Percentiles rank a stretch among this genome's conserved stretches.
These are phyloP conservation scores for Paraurostyla sp. DNA, from an alignment of 73 alveolate genomes.

Conservation along the genomic window DNA sequence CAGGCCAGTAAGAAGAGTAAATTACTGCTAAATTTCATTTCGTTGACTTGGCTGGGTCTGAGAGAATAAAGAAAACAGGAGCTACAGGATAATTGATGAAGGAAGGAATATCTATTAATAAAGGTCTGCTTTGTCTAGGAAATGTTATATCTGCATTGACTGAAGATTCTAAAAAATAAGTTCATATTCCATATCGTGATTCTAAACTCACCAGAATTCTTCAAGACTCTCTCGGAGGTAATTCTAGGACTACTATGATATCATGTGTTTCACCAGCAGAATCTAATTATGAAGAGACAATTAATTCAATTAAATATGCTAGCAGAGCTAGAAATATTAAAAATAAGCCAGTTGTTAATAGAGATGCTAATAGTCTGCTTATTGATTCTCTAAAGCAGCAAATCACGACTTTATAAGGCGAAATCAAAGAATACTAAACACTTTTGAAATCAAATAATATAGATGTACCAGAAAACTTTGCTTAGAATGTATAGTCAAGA, in stretches of 20 bases:
- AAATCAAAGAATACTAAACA: slow-evolving; percentile 20
- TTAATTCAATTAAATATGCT: slow-evolving; percentile 84
- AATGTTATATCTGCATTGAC: slow-evolving; percentile 92
- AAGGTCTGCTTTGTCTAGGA: slow-evolving; percentile 92
- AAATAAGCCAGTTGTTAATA: slow-evolving; percentile 79
- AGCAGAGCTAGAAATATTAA: slow-evolving; percentile 87
- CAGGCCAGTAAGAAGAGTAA: slow-evolving; percentile 79
- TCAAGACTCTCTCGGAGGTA: slow-evolving; percentile 91
- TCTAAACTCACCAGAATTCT: slow-evolving; percentile 87
- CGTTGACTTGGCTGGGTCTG: slow-evolving; percentile 99
- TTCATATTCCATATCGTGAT: slow-evolving; percentile 83
- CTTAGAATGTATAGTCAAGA: neutral
- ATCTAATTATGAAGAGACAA: slow-evolving; percentile 80
- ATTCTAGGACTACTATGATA: slow-evolving; percentile 87
- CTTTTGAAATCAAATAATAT: neutral
- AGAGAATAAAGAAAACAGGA: slow-evolving; percentile 88
- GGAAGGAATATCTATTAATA: slow-evolving; percentile 94
- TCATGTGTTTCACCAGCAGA: slow-evolving; percentile 92
- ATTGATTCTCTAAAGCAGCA: slow-evolving; percentile 53
- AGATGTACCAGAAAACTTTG: neutral
- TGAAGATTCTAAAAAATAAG: slow-evolving; percentile 71
- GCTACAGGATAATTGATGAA: slow-evolving; percentile 83
- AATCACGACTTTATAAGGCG: slow-evolving; percentile 44
- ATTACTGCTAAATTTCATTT: slow-evolving; percentile 94
- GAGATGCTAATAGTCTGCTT: slow-evolving; percentile 75